These are phyloP conservation scores for Arachis hypogaea DNA, from an alignment of 306 rosid genomes.

Conservation along the genomic window DNA sequence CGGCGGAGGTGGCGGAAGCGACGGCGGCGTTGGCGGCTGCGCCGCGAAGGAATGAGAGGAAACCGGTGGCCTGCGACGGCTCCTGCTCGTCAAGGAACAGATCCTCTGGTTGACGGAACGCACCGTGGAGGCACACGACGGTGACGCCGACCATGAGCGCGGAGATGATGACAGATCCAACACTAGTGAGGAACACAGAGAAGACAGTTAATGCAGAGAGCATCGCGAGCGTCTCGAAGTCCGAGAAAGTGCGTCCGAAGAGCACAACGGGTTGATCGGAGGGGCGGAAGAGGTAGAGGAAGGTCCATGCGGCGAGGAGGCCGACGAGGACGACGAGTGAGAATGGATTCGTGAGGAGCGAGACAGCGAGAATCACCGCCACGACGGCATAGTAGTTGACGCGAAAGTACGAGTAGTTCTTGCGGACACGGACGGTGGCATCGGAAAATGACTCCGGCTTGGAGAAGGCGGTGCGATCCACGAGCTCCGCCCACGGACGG, in stretches of 20 bases:
- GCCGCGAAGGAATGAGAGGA: slow-evolving; percentile 64
- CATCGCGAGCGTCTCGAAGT: slow-evolving; percentile 68
- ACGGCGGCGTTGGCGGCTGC: slow-evolving; percentile 58
- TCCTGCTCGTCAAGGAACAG: slow-evolving; percentile 87
- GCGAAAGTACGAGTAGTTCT: slow-evolving; percentile 86
- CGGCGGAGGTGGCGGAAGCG: slow-evolving; percentile 45
- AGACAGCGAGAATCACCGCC: slow-evolving; percentile 57
- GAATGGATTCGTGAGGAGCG: slow-evolving; percentile 73
- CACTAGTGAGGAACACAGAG: slow-evolving; percentile 79
- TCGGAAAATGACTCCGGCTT: slow-evolving; percentile 81
- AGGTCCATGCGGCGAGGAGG: slow-evolving; percentile 80
- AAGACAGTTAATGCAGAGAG: slow-evolving; percentile 59
- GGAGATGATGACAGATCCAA: slow-evolving; percentile 77
- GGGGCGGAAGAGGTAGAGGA: slow-evolving; percentile 94
- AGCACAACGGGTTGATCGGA: slow-evolving; percentile 88
- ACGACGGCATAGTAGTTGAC: slow-evolving; percentile 69
- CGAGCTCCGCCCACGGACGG: slow-evolving; percentile 88
- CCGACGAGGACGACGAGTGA: slow-evolving; percentile 67
- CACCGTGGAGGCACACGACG: slow-evolving; percentile 74
- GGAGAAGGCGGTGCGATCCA: slow-evolving; percentile 69
- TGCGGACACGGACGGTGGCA: slow-evolving; percentile 81
- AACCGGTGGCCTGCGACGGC: slow-evolving; percentile 51
- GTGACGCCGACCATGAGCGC: slow-evolving; percentile 68
- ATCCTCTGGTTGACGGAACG: slow-evolving; percentile 84
- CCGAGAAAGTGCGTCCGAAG: slow-evolving; percentile 71